phyloP scores from a whole-genome alignment of 495 filamentous ascomycete species.

The Penicillium silybi region DNA sequence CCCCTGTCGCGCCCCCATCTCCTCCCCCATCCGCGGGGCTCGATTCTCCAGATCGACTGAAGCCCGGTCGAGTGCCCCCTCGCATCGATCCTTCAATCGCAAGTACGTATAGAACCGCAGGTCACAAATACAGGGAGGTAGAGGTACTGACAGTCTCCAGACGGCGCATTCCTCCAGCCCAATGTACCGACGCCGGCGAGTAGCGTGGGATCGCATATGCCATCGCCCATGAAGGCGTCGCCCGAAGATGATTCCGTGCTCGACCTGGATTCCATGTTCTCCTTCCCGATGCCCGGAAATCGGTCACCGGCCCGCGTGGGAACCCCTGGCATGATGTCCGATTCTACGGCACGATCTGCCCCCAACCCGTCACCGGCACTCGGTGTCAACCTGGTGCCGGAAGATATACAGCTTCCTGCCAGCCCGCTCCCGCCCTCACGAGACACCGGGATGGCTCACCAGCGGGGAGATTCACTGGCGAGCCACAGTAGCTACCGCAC shows the following conservation, averaged over 20 bases:
- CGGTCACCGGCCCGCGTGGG: constrained; percentile 28
- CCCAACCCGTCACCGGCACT: constrained; percentile 15
- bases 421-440: constrained; percentile 23
- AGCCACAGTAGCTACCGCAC: constrained; percentile 46
- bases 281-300: constrained; percentile 52
- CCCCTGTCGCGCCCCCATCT: constrained; percentile 30
- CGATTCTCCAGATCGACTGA: constrained; percentile 22
- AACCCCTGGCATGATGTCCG: constrained; percentile 23
- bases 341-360: constrained; percentile 11
- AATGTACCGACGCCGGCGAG: constrained; percentile 57
- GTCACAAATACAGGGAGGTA: neutral
- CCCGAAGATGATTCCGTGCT: constrained; percentile 27
- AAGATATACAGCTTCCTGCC: constrained; percentile 24
- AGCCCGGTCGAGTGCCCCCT: constrained; percentile 37
- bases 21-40: constrained; percentile 33
- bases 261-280: constrained; percentile 59
- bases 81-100: constrained; percentile 53
- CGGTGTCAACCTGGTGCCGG: constrained; percentile 12
- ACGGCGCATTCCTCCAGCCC: constrained; percentile 55
- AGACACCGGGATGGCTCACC: constrained; percentile 17
- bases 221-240: constrained; percentile 47
- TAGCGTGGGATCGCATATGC: constrained; percentile 55
- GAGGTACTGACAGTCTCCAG: constrained; percentile 37
- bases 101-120: constrained; percentile 39
- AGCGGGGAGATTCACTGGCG: constrained; percentile 31